phyloP scores from a whole-genome alignment of 331 rosid species.

The Telfairia occidentalis region DNA sequence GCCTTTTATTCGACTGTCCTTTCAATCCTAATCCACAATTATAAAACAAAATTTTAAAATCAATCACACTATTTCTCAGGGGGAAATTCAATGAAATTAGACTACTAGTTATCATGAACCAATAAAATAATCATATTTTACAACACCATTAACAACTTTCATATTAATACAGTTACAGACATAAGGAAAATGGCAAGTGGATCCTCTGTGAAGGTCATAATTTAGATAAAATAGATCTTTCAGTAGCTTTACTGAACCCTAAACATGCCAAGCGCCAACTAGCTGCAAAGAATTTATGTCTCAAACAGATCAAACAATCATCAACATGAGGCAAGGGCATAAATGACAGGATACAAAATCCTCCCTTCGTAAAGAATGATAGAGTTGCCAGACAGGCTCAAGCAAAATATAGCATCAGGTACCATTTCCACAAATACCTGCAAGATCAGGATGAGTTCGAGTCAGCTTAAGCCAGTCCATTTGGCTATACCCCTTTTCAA shows the following conservation, averaged over 20 bases:
- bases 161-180: background rate
- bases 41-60: slow-evolving; percentile 14
- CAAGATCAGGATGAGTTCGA: slow-evolving; percentile 81
- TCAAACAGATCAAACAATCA: background rate
- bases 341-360: background rate
- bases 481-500: slow-evolving; percentile 90
- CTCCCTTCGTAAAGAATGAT: background rate
- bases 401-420: background rate
- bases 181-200: background rate
- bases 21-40: slow-evolving; percentile 43
- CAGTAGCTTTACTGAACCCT: background rate
- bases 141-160: background rate
- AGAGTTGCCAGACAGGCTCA: background rate
- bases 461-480: slow-evolving; percentile 94
- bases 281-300: background rate
- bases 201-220: background rate
- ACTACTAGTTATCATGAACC: background rate
- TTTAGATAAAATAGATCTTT: background rate
- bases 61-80: background rate
- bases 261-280: background rate
- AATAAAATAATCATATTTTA: background rate
- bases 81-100: background rate
- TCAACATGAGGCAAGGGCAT: background rate
- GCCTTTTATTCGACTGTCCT: slow-evolving; percentile 85
- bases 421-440: slow-evolving; percentile 36